Evolutionary conservation across 1,284 basidiomycete genomes (phyloP), one percentile per base, ranked within the genome.

Genomic region (Cutaneotrichosporon daszewskae): DNA sequence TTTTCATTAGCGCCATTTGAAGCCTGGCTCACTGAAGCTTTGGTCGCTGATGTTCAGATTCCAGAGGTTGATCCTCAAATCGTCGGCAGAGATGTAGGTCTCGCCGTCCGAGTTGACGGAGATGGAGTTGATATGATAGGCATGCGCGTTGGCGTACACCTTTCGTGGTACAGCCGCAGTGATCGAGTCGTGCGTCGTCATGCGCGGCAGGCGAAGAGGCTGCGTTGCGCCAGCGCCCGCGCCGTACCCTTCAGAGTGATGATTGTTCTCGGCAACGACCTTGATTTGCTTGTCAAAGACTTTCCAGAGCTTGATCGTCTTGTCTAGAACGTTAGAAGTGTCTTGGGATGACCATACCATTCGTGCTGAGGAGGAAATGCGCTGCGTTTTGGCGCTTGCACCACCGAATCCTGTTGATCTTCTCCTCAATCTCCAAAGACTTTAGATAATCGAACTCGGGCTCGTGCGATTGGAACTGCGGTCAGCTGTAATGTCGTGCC

Each of bases 321-420:
- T 99, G 78, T 99, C 95, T 96, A 64, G 32, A 29, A 11, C 5
- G 18, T n/a, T 19, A 27, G 12, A 25, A 25, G 5, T 17, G 31
- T n/a, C 20, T 5, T 22, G 19, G n/a, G 17, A n/a, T n/a, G n/a
- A n/a, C 13, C 77, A 56, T 53, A 89, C 91, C 91, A 66, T 98
- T 98, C 32, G 95, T 98, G 46, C 91, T 95, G 48, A 99, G 74
- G 46, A 99, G 75, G 74, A 99, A 97, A 72, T 99, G 95, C 35
- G 95, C 91, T 24, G 87, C 79, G 65, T 98, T 98, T 74, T 97
- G 92, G 54, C 95, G 82, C 76, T 84, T 91, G 79, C 92, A 97
- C 95, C 95, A 98, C 71, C 92, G 89, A 79, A 98, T 99, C 80
- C 96, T 89, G 78, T 98, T 98, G 79, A 98, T 98, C 84, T 99